Base-by-base conservation (phyloP, 2,329 filamentous ascomycete species). In the Aspergillus ibericus region DNA sequence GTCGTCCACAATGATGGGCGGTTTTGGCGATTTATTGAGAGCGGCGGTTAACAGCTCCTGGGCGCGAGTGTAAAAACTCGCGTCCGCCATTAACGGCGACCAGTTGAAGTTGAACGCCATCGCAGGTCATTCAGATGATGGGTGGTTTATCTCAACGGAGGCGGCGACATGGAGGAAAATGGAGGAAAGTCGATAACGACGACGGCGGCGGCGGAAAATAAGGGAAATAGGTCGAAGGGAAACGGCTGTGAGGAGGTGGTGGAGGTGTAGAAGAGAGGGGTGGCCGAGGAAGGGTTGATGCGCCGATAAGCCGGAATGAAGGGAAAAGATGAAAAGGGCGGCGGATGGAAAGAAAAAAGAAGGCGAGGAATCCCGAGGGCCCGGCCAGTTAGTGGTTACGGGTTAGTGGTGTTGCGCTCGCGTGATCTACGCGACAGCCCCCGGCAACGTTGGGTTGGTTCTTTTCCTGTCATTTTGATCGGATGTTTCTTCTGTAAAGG, bases 51-150 rank as follows among this genome's bases (percentile, higher is more conserved):
- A 85, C 76, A 98, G 90, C 75, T 98, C 93, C 76, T 93, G 90
- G 53, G 95, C 93, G 68, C 92, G 89, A 74, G 90, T 86, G 79
- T 93, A 93, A 78, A 95, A 95, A 68, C 88, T 86, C 71, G 91
- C 93, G 81, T 98, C 95, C 73, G 93, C 93, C 80, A 96, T 95
- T 66, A 99, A 85, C 73, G 95, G 95, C 85, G 92, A 96, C 95
- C 95, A 99, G 91, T 98, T 98, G 90, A 99, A 99, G 83, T 98
- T 98, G 90, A 99, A 99, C 68, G 95, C 95, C 95, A 99, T 99
- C 78, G 63, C 67, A 62, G 66, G 47, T 68, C 69, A 73, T 73
- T 65, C 67, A 69, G 66, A 64, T 63, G 46, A 58, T 47, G 59
- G 54, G 25, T 47, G 36, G 18, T 53, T n/a, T 61, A 42, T 51